Base-by-base conservation (phyloP, 352 stramenopile genomes). In the Phytophthora ohioensis region DNA sequence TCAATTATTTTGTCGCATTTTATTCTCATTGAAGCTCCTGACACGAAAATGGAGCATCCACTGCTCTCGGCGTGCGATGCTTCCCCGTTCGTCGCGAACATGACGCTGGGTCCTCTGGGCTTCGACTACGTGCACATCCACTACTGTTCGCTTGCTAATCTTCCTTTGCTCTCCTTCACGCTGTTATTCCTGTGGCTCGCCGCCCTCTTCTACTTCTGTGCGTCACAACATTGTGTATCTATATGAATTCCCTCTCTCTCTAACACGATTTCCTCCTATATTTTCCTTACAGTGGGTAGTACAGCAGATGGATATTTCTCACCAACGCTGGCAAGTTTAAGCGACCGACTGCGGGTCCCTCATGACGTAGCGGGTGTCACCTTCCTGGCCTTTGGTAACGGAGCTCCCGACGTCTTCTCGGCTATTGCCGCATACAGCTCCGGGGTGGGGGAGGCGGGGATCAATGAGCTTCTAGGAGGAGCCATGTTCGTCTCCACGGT, bases 241-340 rank as follows among this genome's bases (percentile, higher is more conserved):
- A 51, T 60, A 5, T 31, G 21, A 27, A 27, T 39, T 42, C 34
- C 27, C 12, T 21, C 6, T 59, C 6, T 27, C 13, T 63, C 31
- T 64, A 62, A 64, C 42, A 15, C 36, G 76, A 27, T 35, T 59
- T 67, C 11, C 46, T 73, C 41, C 21, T 54, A 58, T 66, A 57
- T 38, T 53, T 51, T 36, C 36, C 5, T 31, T 64, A 6, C 92
- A 89, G 82, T 99, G 49, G 97, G 97, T n/a, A 95, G 83, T 55
- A 99, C 97, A 12, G 98, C 98, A 0, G 97, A 99, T 51, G 96
- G 97, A 47, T 99, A 98, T 78, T 99, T 99, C 78, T 98, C 88
- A 0, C 97, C 97, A 0, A 97, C 92, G 13, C 85, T 99, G 11
- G 97, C 98, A 61, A 98, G 90, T 85, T 97, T 99, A 60, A 98